phyloP scores from a whole-genome alignment of 305 asterid genomes.

The Ajuga reptans region DNA sequence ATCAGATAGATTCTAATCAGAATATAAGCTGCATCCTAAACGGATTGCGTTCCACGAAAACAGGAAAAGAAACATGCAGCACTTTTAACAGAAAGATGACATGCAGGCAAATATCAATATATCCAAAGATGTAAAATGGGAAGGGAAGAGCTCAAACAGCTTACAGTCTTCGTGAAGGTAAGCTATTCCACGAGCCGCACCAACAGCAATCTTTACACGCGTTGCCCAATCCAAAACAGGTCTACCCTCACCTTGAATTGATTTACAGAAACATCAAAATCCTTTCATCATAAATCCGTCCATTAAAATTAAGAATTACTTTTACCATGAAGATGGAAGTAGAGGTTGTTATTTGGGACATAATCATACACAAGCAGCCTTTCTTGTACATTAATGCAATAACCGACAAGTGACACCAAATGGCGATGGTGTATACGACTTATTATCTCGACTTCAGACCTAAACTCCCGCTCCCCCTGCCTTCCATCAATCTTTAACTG shows the following conservation, averaged over 20 bases:
- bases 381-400: slow-evolving; percentile 60
- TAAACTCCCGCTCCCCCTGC: slow-evolving; percentile 88
- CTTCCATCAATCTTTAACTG: slow-evolving; percentile 72
- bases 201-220: slow-evolving; percentile 73
- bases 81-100: neutral
- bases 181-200: slow-evolving; percentile 95
- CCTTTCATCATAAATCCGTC: neutral
- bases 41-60: neutral
- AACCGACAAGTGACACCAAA: slow-evolving; percentile 93
- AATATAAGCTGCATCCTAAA: neutral
- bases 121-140: neutral
- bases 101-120: neutral
- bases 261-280: slow-evolving; percentile 14
- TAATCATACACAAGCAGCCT: slow-evolving; percentile 90
- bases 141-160: slow-evolving; percentile 22
- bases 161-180: slow-evolving; percentile 97
- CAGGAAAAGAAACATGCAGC: neutral
- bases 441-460: slow-evolving; percentile 86
- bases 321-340: slow-evolving; percentile 90
- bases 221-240: slow-evolving; percentile 65
- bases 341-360: slow-evolving; percentile 68
- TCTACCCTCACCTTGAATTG: slow-evolving; percentile 41
- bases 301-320: neutral
- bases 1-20: neutral
- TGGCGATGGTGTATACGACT: slow-evolving; percentile 92